A percentile compares a stretch with the other conserved stretches of the same genome.
These are phyloP conservation scores for Ustilago nuda DNA, from an alignment of 1,284 basidiomycete species.

Conservation along the genomic window DNA sequence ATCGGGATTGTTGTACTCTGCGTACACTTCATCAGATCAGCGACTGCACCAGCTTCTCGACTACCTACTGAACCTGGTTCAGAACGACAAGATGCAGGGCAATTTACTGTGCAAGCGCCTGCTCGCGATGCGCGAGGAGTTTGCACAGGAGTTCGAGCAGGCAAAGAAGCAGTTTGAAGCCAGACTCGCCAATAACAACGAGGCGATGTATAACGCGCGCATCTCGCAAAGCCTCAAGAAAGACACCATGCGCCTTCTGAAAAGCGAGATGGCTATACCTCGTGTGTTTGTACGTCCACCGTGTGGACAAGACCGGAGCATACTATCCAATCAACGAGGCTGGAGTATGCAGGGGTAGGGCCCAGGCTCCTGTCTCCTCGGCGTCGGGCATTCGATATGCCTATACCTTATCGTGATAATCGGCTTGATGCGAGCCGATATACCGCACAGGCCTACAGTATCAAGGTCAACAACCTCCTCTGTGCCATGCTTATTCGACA, in stretches of 20 bases:
- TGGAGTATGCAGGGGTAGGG: no score
- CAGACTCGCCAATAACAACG: neutral
- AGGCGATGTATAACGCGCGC: neutral
- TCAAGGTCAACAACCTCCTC: slow-evolving; percentile 22
- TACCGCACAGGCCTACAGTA: neutral
- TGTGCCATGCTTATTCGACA: neutral
- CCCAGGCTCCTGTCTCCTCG: no score
- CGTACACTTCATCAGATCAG: neutral
- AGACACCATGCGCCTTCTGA: slow-evolving; percentile 13
- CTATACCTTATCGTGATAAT: neutral
- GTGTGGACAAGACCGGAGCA: no score
- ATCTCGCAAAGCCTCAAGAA: neutral
- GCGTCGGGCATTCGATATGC: no score
- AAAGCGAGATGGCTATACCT: no score
- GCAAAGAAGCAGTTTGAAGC: neutral
- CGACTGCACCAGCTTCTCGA: neutral
- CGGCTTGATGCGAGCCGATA: slow-evolving; percentile 5
- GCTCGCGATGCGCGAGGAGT: neutral
- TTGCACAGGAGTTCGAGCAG: neutral
- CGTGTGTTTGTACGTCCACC: no score
- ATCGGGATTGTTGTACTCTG: neutral
- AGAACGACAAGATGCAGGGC: slow-evolving; percentile 12
- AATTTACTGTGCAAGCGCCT: slow-evolving; percentile 1
- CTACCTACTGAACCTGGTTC: slow-evolving; percentile 11
- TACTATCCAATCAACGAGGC: no score